These are phyloP conservation scores for Boechera divaricarpa DNA, from an alignment of 345 rosid species.

Conservation along the genomic window DNA sequence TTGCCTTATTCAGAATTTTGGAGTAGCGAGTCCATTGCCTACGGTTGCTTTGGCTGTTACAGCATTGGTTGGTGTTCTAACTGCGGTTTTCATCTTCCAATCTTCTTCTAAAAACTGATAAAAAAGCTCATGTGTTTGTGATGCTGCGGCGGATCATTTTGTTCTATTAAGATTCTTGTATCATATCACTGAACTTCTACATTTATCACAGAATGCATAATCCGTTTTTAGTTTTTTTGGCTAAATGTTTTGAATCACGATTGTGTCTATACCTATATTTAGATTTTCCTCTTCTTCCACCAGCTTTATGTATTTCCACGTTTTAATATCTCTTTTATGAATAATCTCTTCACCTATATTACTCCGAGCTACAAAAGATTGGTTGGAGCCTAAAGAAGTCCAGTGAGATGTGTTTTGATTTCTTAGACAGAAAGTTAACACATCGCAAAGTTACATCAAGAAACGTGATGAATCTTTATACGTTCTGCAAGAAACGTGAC, in stretches of 20 bases:
- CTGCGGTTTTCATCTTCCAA: slow-evolving; percentile 89
- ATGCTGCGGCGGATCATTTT: background rate
- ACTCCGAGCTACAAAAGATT: too few species aligned
- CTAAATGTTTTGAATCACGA: slow-evolving; percentile 1
- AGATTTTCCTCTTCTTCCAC: too few species aligned
- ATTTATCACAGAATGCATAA: too few species aligned
- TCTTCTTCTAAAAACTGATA: slow-evolving; percentile 76
- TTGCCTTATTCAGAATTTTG: slow-evolving; percentile 71
- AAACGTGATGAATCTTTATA: too few species aligned
- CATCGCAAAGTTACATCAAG: too few species aligned
- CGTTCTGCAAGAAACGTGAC: too few species aligned
- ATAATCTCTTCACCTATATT: too few species aligned
- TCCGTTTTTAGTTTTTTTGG: background rate
- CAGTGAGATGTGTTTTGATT: too few species aligned
- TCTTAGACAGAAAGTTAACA: too few species aligned
- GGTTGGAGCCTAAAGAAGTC: too few species aligned
- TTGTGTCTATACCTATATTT: background rate
- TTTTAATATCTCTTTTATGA: too few species aligned
- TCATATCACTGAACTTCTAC: slow-evolving; percentile 17
- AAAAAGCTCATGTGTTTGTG: background rate
- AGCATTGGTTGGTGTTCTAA: slow-evolving; percentile 73
- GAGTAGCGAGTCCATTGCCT: slow-evolving; percentile 78
- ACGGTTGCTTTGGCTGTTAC: slow-evolving; percentile 85
- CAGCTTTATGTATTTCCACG: too few species aligned
- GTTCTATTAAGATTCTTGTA: slow-evolving; percentile 12